Base-by-base conservation (phyloP, 2,329 filamentous ascomycete genomes). In the Rosellinia necatrix region DNA sequence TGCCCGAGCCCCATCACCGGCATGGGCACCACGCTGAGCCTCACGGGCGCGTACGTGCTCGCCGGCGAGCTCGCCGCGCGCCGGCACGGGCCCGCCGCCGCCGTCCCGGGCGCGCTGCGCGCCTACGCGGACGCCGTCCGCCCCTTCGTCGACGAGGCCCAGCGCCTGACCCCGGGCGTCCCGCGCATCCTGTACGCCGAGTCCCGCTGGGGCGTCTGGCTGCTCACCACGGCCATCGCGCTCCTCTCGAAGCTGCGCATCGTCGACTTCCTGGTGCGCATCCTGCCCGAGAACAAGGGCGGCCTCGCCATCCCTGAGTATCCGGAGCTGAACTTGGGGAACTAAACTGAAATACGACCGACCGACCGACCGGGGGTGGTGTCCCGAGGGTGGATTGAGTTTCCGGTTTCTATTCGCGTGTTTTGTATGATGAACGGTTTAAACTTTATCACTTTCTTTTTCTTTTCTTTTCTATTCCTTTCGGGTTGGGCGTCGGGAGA, bases 11-110 rank as follows among this genome's bases (percentile, higher is more conserved):
- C 77, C 0, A 58, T 78, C 3, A 79, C 76, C 0, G 83, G 82
- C 0, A 76, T 79, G 71, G 82, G 82, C 0, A 83, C 80, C 0
- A 78, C 76, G 1, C 62, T 73, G 0, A 76, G 76, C 0, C 63
- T 86, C 0, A 64, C 80, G 0, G 78, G 78, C 0, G 80, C 81
- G 0, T 86, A 86, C 63, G 68, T 84, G 2, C 71, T 87, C 3
- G 83, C 82, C 0, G 83, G 83, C 2, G 82, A 83, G 68, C 68
- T 81, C 12, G 65, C 67, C 21, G n/a, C n/a, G n/a, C n/a, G n/a
- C n/a, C 66, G 66, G 27, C 65, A 72, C 30, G 42, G 38, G n/a
- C n/a, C n/a, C 1, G 19, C 8, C 0, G 13, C n/a, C 6, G 60
- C 67, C 10, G 61, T 77, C 2, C 49, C 58, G 2, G 63, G 41